Base-by-base conservation (phyloP, 306 rosid species). In the Vigna hirtella region DNA sequence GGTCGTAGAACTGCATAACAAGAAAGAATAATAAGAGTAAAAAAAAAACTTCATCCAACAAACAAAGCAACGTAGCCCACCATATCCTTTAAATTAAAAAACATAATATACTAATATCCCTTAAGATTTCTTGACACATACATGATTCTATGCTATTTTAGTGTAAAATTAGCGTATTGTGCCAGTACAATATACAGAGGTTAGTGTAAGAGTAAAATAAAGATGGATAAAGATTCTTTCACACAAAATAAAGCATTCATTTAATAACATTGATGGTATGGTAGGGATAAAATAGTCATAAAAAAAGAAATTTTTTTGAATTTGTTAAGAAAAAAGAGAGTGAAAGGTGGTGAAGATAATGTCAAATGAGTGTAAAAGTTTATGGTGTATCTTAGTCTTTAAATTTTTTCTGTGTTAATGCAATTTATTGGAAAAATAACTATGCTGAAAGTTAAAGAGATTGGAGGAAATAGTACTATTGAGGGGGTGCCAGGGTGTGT, bases 401-500 rank as follows among this genome's bases (percentile, higher is more conserved):
- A 45, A 45, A 4, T 50, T 50, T 15, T 15, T 16, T 5, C 5
- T n/a, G 9, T 50, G 3, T 50, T 2, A 50, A 8, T 16, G 20
- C 6, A 50, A 50, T 50, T 50, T 50, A 16, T 6, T 50, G 17
- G 0, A 49, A 50, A 3, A 5, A 49, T 15, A 2, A 43, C 0
- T 43, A 56, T 56, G 24, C 24, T 16, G 2, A 8, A 52, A 50
- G 71, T 20, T 7, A 66, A 48, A 70, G 13, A 70, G 70, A 36
- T 42, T 9, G 14, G 66, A 38, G 83, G 58, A 77, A 56, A 36
- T 17, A 34, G 73, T 89, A 93, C 97, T 12, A 93, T 88, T 52
- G 83, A 22, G 34, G 96, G 94, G 18, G 81, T 91, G 12, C 98
- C 98, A 2, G 96, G 94, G 79, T 93, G 98, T 51, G 98, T 93